Conservation (phyloP, 164 flowering plant genomes). For the Liquidambar formosana region DNA sequence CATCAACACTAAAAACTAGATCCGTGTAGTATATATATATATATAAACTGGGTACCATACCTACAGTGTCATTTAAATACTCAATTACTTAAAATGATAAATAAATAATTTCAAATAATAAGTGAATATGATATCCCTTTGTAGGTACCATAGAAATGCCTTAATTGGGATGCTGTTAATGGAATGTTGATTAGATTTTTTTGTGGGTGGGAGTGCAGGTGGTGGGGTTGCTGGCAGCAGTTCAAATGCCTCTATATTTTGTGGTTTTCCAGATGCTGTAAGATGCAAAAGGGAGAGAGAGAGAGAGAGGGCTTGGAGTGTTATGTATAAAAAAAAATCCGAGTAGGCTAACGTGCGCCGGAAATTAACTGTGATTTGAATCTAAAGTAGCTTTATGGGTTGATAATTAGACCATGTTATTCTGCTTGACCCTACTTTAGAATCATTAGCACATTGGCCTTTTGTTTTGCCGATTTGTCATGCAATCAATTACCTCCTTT, state of each 20-base stretch:
- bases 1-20: too few relatives aligned
- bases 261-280: constrained; percentile 34
- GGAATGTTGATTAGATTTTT: constrained; percentile 14
- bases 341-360: background rate
- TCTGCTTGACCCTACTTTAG: constrained; percentile 28
- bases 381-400: constrained; percentile 40
- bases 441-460: constrained; percentile 34
- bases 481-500: too few relatives aligned
- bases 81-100: too few relatives aligned
- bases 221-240: constrained; percentile 34
- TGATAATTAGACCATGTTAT: constrained; percentile 22
- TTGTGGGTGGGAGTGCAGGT: constrained; percentile 37
- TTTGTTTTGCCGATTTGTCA: too few relatives aligned
- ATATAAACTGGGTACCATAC: too few relatives aligned
- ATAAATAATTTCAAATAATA: too few relatives aligned
- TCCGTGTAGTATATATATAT: too few relatives aligned
- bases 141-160: too few relatives aligned
- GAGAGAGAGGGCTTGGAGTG: too few relatives aligned
- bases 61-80: too few relatives aligned
- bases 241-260: constrained; percentile 31
- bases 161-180: background rate
- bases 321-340: background rate
- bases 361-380: constrained; percentile 10
- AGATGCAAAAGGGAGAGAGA: background rate
- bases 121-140: too few relatives aligned